A percentile compares a stretch with the other conserved stretches of the same genome.
phyloP scores from a whole-genome alignment of 768 basidiomycete genomes.

The Calocybe cyanea region DNA sequence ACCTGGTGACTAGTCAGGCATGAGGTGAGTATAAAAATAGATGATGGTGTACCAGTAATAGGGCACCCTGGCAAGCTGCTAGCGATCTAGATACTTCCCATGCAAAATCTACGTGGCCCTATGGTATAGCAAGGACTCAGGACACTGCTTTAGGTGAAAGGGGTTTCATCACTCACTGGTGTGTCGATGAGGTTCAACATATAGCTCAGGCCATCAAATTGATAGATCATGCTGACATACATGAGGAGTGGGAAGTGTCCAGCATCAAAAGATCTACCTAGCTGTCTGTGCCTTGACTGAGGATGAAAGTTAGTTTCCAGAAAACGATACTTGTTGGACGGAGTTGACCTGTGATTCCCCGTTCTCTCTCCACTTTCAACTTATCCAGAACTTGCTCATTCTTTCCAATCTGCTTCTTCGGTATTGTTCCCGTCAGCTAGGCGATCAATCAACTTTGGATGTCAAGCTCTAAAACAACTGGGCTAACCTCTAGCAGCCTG shows the following conservation, averaged over 20 bases:
- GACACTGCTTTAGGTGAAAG: not conserved
- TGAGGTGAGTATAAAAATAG: not conserved
- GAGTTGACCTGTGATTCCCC: conserved; percentile 83
- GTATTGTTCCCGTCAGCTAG: conserved; percentile 86
- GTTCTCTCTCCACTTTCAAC: conserved; percentile 93
- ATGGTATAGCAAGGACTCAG: conserved; percentile 1
- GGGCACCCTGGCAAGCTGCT: conserved; percentile 90
- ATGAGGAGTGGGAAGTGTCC: conserved; percentile 5
- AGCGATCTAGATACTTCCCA: conserved; percentile 95
- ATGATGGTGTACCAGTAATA: conserved; percentile 42
- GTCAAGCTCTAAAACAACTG: not conserved
- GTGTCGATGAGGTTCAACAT: conserved; percentile 96
- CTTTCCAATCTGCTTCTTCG: conserved; percentile 54
- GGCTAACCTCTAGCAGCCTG: conserved; percentile 73
- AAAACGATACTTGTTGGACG: not conserved
- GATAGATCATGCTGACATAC: conserved; percentile 70
- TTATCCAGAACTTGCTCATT: conserved; percentile 90
- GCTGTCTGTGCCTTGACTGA: conserved; percentile 95
- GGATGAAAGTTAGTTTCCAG: conserved; percentile 1
- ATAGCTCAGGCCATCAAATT: conserved; percentile 48
- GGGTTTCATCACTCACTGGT: conserved; percentile 48
- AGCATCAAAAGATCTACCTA: conserved; percentile 41
- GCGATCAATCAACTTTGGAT: conserved; percentile 17
- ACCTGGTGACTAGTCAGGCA: conserved; percentile 44
- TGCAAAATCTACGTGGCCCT: conserved; percentile 97